Conservation (phyloP, 2,329 filamentous ascomycete genomes). For the Monosporascus ibericus region DNA sequence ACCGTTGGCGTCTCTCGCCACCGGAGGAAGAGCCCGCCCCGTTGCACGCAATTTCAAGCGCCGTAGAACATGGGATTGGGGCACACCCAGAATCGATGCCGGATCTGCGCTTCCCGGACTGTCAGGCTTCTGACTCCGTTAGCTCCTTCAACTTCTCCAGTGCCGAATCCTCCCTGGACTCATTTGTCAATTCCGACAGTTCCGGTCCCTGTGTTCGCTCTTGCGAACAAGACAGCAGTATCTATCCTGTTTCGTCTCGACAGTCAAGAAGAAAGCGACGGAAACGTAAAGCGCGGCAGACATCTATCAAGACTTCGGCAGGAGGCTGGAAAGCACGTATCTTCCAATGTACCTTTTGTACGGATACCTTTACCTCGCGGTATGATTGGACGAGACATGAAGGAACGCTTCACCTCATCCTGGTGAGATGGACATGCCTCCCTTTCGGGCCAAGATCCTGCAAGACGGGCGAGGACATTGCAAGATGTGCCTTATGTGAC, state of each 20-base stretch:
- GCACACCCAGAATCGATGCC: too few species aligned
- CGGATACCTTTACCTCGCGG: slow-evolving; percentile 2
- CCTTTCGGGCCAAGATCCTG: neutral
- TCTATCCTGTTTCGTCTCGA: too few species aligned
- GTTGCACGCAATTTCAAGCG: neutral
- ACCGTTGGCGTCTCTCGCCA: neutral
- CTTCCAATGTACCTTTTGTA: slow-evolving; percentile 5
- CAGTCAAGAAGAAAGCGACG: too few species aligned
- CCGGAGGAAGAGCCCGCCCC: neutral
- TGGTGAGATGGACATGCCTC: slow-evolving; percentile 3
- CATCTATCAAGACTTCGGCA: neutral
- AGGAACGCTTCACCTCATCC: slow-evolving; percentile 1
- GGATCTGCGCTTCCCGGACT: too few species aligned
- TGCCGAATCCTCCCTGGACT: neutral
- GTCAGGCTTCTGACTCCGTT: too few species aligned
- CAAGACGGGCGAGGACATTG: neutral
- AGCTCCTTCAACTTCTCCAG: neutral
- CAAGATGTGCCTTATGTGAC: neutral
- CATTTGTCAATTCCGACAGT: neutral
- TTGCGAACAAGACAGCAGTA: too few species aligned
- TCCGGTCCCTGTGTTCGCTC: neutral
- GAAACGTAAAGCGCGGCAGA: too few species aligned
- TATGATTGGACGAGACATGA: slow-evolving; percentile 5
- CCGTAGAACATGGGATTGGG: too few species aligned
- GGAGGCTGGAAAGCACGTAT: neutral